A percentile compares a stretch with the other conserved stretches of the same genome.
Conservation (phyloP, 1,284 basidiomycete species). For the Kalmanozyma brasiliensis region DNA sequence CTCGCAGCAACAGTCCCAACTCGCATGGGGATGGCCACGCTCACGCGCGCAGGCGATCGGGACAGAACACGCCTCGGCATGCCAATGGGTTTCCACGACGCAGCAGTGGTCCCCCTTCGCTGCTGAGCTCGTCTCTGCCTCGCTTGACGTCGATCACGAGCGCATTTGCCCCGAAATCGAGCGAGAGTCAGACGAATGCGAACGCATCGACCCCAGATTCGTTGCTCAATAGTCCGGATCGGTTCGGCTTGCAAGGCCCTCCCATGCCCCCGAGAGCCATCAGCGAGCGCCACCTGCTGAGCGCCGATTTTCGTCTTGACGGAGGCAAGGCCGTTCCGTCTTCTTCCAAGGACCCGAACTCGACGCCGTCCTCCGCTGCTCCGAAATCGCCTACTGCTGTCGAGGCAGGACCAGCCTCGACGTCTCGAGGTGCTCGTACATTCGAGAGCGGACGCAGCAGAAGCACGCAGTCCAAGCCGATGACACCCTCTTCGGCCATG, state of each 20-base stretch:
- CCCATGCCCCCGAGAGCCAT: slow-evolving; percentile 59
- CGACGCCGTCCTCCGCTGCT: neutral
- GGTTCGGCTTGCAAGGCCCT: slow-evolving; percentile 60
- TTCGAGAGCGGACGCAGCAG: slow-evolving; percentile 20
- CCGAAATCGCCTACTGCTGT: neutral
- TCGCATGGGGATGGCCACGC: slow-evolving; percentile 29
- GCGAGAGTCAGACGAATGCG: slow-evolving; percentile 7
- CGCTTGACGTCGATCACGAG: slow-evolving; percentile 38
- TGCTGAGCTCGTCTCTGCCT: slow-evolving; percentile 29
- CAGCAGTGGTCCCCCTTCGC: slow-evolving; percentile 25
- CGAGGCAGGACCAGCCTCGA: slow-evolving; percentile 7
- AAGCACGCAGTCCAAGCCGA: slow-evolving; percentile 22
- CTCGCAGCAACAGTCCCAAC: slow-evolving; percentile 48
- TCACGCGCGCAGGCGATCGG: slow-evolving; percentile 31
- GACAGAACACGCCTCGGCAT: slow-evolving; percentile 30
- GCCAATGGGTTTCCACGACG: slow-evolving; percentile 20
- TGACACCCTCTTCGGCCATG: slow-evolving; percentile 42
- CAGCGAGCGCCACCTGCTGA: slow-evolving; percentile 59
- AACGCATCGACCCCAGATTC: slow-evolving; percentile 34
- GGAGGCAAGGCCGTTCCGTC: slow-evolving; percentile 14
- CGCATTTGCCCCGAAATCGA: slow-evolving; percentile 20
- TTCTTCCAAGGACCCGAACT: neutral
- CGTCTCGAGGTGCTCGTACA: slow-evolving; percentile 7
- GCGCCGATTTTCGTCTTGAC: slow-evolving; percentile 60
- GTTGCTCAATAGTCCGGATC: slow-evolving; percentile 55